These are phyloP conservation scores for Pseudotsuga menziesii DNA, from an alignment of 75 land plant species.

Conservation along the genomic window DNA sequence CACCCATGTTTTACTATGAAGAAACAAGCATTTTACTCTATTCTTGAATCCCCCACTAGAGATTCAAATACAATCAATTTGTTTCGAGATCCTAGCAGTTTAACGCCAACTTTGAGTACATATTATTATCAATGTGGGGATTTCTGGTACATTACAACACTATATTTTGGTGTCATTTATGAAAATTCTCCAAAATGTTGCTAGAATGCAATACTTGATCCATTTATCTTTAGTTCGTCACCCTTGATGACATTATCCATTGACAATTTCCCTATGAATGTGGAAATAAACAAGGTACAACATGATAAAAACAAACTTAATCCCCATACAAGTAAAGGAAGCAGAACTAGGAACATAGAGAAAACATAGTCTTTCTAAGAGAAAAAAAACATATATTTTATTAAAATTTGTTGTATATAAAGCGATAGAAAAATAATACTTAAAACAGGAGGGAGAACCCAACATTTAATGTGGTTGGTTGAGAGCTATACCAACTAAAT, in stretches of 20 bases:
- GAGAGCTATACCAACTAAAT: too few species aligned
- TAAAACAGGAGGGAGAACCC: too few species aligned
- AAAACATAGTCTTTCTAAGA: too few species aligned
- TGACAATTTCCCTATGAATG: conserved; percentile 36
- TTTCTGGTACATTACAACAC: conserved; percentile 42
- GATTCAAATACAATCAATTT: conserved; percentile 48
- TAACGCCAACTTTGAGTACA: conserved; percentile 51
- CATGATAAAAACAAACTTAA: too few species aligned
- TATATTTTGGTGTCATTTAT: conserved; percentile 30
- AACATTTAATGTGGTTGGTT: too few species aligned
- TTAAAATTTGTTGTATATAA: too few species aligned
- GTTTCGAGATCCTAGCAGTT: conserved; percentile 60
- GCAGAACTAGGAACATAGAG: too few species aligned
- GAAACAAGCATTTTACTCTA: conserved; percentile 28
- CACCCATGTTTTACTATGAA: conserved; percentile 49
- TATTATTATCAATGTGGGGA: conserved; percentile 37
- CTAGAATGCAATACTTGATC: conserved; percentile 20
- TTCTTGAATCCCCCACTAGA: conserved; percentile 35
- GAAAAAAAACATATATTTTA: too few species aligned
- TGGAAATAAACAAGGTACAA: too few species aligned
- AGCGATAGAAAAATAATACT: too few species aligned
- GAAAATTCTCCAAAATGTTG: conserved; percentile 37
- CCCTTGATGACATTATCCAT: conserved; percentile 46
- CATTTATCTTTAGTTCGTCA: conserved; percentile 31
- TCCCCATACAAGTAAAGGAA: too few species aligned